These are phyloP conservation scores for Streptanthus diversifolius DNA, from an alignment of 345 rosid genomes.

Conservation along the genomic window DNA sequence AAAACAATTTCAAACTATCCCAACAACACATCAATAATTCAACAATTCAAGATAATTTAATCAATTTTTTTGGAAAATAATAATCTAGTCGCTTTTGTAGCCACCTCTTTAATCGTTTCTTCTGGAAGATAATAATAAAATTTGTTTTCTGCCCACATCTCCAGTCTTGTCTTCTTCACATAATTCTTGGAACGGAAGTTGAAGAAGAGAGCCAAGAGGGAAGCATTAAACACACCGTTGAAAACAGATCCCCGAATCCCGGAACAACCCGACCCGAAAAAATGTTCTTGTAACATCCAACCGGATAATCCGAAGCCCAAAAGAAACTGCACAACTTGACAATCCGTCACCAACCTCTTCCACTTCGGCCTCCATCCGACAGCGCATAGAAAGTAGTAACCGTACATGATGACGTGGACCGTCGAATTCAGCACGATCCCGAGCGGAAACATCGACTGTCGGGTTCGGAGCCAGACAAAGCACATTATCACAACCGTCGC, in stretches of 20 bases:
- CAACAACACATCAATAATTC: neutral
- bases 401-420: conserved; percentile 75
- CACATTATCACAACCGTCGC: conserved; percentile 73
- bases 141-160: neutral
- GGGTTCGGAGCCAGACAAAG: conserved; percentile 52
- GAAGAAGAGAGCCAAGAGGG: conserved; percentile 61
- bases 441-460: conserved; percentile 59
- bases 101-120: neutral
- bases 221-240: conserved; percentile 56
- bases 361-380: conserved; percentile 61
- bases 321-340: conserved; percentile 73
- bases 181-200: conserved; percentile 61
- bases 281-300: conserved; percentile 53
- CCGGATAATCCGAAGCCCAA: conserved; percentile 49
- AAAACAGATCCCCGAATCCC: conserved; percentile 70
- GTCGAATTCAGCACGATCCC: conserved; percentile 52
- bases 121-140: neutral
- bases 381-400: conserved; percentile 56
- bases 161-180: neutral
- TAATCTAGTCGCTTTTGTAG: neutral
- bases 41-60: neutral
- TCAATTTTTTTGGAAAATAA: neutral
- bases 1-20: neutral
- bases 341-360: conserved; percentile 74
- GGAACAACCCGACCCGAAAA: conserved; percentile 52